Base-by-base conservation (phyloP, 2,329 filamentous ascomycete genomes). In the Cryphonectria japonica region DNA sequence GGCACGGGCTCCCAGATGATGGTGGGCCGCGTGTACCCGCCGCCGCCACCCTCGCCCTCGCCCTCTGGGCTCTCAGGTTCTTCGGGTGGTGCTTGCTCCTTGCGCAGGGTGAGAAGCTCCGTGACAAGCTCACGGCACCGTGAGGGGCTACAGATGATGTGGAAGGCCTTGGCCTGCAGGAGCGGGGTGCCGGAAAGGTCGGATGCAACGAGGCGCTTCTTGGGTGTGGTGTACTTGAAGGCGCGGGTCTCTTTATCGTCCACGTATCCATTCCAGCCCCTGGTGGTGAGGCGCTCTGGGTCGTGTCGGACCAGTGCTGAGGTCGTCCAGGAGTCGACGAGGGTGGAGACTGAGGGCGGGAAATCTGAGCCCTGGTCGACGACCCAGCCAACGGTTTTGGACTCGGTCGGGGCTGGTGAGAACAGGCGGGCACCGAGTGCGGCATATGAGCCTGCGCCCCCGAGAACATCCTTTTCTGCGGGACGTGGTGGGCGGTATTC, bases 1-100 rank as follows among this genome's bases (percentile, higher is more conserved):
- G 96, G 96, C 1, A 98, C 93, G 0, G 96, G 96, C 79, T 99
- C 96, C 95, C 95, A 99, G 67, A 98, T 89, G 79, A 98, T 93
- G 8, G 94, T 81, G 0, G 95, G 93, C 64, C 87, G 87, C 0
- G 83, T 76, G 50, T 66, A 66, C 14, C 76, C 72, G 22, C 70
- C 70, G 14, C 60, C 80, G 63, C 70, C 78, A 70, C 62, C 76
- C 65, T 46, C 70, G 32, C 59, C 70, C 13, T 59, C 80, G 60
- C 11, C 59, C 16, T 62, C 59, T 11, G 7, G 14, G 11, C 69
- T 78, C 71, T 66, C 76, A 66, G 54, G 70, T 41, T 75, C 76
- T 41, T 77, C 73, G 6, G 74, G 62, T 0, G 74, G 75, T 4
- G 74, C 72, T 54, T 69, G 73, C 11, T 81, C 81, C 76, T 85